Conservation (phyloP, 2,329 filamentous ascomycete genomes). For the Penicillium occitanis region DNA sequence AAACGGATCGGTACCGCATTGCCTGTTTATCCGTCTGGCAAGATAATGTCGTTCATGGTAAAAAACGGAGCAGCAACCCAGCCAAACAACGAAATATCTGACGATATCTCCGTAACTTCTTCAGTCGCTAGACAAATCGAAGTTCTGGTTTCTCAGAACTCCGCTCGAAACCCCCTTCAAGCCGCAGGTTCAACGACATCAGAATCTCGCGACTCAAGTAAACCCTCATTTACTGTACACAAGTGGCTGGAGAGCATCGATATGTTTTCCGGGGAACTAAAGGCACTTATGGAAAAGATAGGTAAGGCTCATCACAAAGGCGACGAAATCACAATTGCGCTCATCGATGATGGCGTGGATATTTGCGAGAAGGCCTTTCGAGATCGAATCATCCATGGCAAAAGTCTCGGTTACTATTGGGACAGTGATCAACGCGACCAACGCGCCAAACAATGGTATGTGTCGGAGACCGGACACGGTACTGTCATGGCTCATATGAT, state of each 20-base stretch:
- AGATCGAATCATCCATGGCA: background rate
- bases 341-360: background rate
- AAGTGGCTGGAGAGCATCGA: background rate
- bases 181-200: background rate
- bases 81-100: background rate
- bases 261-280: background rate
- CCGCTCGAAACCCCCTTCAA: background rate
- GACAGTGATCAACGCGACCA: background rate
- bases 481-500: background rate
- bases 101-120: background rate
- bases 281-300: background rate
- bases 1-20: background rate
- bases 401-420: background rate
- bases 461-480: background rate
- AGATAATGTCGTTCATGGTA: background rate
- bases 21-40: background rate
- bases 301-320: background rate
- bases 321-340: background rate
- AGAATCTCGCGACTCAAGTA: background rate
- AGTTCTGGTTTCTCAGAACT: background rate
- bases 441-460: constrained; percentile 1
- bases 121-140: background rate
- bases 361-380: background rate
- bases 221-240: background rate
- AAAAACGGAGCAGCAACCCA: background rate